These are phyloP conservation scores for Mortierella alpina DNA, from an alignment of 192 early-diverging fungal species.

Conservation along the genomic window DNA sequence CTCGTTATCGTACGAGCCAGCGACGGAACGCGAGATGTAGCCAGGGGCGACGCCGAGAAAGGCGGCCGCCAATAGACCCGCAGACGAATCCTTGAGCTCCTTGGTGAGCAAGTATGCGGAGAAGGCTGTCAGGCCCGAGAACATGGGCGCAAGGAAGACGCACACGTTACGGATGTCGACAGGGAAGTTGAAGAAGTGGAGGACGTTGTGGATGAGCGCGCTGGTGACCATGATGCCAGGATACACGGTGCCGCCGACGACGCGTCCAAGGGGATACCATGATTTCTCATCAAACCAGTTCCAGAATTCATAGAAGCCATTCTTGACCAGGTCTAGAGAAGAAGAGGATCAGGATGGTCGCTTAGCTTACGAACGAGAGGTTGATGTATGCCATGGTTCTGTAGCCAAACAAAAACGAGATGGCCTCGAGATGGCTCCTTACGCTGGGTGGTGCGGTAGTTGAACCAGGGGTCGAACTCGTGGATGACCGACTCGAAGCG, in stretches of 20 bases:
- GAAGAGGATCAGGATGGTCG: background rate
- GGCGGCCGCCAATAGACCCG: slow-evolving; percentile 95
- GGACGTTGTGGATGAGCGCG: slow-evolving; percentile 92
- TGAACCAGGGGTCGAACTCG: slow-evolving; percentile 99
- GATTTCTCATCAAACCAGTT: slow-evolving; percentile 99
- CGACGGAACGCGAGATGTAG: slow-evolving; percentile 99
- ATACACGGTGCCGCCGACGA: slow-evolving; percentile 99
- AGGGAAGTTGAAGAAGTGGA: slow-evolving; percentile 93
- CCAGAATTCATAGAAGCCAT: slow-evolving; percentile 98
- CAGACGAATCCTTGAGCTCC: slow-evolving; percentile 91
- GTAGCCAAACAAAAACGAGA: background rate
- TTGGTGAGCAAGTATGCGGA: slow-evolving; percentile 94
- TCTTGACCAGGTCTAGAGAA: slow-evolving; percentile 79
- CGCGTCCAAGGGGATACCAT: slow-evolving; percentile 98
- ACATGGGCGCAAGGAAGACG: slow-evolving; percentile 96
- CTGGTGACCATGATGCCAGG: slow-evolving; percentile 99
- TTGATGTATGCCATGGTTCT: background rate
- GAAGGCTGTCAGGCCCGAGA: slow-evolving; percentile 96
- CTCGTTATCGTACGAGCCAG: slow-evolving; percentile 99
- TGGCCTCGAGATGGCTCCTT: background rate
- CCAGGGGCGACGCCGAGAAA: slow-evolving; percentile 99
- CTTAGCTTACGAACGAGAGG: background rate
- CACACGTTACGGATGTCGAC: slow-evolving; percentile 99
- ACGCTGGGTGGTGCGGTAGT: slow-evolving; percentile 93
- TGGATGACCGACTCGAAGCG: slow-evolving; percentile 99